Base-by-base conservation (phyloP, 2,329 filamentous ascomycete species). In the Thermoascus crustaceus region DNA sequence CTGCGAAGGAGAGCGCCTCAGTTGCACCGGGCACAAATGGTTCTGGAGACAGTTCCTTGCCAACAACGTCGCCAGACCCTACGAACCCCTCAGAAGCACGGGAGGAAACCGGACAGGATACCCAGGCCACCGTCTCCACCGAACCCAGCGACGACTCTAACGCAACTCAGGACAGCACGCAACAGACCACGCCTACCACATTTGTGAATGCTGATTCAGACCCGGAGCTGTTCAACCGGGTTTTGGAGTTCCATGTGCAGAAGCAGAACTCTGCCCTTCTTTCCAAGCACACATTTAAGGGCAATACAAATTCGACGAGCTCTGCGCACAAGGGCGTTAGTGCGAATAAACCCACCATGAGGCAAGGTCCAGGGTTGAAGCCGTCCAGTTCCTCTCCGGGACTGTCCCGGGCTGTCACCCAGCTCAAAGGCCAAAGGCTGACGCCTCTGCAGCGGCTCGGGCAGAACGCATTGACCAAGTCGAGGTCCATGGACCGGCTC, bases 361-460 rank as follows among this genome's bases (percentile, higher is more conserved):
- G 11, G 17, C 10, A 32, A 22, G n/a, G 18, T 10, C n/a, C n/a
- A n/a, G n/a, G n/a, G n/a, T n/a, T 27, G 18, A 35, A 31, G 4
- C 19, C 32, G 4, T 23, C 27, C 20, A 35, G 7, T 8, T 27
- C 21, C 4, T 23, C 35, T 11, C 16, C 44, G 27, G 25, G 37
- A 13, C 3, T 33, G 11, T 3, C 17, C 16, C 23, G 33, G 20
- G 44, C 22, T 34, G 36, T 30, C 26, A 35, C 27, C 8, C 30
- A 35, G 5, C 34, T 39, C 11, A 45, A 43, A 17, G 43, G 43
- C 9, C 38, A 42, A 24, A 47, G 54, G 10, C 41, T 63, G 32
- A 67, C 63, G 0, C 60, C 64, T 5, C 45, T 67, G 30, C 60
- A 66, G 38, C 54, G 64, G 14, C 43, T 67, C 31, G 58, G 61